Conservation (phyloP, 2,329 filamentous ascomycete species). For the Cladobotryum protrusum region DNA sequence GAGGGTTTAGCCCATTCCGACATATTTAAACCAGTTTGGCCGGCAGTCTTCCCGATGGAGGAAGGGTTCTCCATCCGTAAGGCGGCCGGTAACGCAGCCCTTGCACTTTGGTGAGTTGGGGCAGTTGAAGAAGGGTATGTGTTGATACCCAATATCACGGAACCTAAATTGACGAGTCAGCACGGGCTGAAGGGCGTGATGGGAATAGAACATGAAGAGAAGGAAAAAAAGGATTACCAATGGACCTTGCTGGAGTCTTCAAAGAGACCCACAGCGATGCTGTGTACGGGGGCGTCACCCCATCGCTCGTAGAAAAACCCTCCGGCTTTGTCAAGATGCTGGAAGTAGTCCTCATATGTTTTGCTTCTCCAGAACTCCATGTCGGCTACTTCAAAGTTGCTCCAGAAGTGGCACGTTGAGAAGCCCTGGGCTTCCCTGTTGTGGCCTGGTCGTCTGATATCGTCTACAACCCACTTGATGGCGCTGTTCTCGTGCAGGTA, state of each 20-base stretch:
- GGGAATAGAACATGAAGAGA: not conserved
- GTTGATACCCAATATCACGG: conserved; percentile 97
- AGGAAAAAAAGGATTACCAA: conserved; percentile 61
- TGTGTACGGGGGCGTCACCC: conserved; percentile 97
- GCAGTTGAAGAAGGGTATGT: conserved; percentile 98
- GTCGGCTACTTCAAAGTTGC: conserved; percentile 94
- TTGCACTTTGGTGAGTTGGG: conserved; percentile 92
- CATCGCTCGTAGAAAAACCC: conserved; percentile 99
- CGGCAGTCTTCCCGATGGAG: conserved; percentile 88
- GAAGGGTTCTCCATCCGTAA: conserved; percentile 83
- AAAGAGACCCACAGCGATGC: conserved; percentile 85
- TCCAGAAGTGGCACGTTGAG: conserved; percentile 99
- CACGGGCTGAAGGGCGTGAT: not conserved
- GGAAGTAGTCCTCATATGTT: conserved; percentile 90
- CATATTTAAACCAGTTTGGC: conserved; percentile 95
- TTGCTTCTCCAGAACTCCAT: conserved; percentile 88
- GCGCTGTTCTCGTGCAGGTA: conserved; percentile 81
- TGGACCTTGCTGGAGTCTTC: conserved; percentile 88
- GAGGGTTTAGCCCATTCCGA: conserved; percentile 61
- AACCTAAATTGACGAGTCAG: conserved; percentile 58
- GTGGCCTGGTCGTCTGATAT: conserved; percentile 67
- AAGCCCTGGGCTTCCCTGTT: conserved; percentile 81
- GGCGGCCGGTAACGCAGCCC: conserved; percentile 77
- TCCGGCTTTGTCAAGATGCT: conserved; percentile 91
- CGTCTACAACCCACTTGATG: conserved; percentile 80